Evolutionary conservation across 805 yeast species (phyloP), one percentile per base, ranked within the genome.

Genomic region (Yarrowia osloensis): DNA sequence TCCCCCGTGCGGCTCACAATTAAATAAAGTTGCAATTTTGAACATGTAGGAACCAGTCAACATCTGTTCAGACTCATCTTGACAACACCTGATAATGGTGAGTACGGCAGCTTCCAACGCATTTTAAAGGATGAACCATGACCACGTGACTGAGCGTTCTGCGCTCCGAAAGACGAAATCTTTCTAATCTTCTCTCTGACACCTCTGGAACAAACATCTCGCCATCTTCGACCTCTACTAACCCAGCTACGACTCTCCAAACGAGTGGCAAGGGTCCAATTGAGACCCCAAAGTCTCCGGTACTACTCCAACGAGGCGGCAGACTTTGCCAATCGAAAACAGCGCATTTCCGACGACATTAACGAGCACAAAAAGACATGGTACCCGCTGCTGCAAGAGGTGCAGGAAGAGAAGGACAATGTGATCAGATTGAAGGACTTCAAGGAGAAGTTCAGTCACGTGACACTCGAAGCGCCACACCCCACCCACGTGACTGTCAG

Each of bases 401-500:
- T 66, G 17, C 17, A 31, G 29, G 42, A 24, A 21, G 47, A 39
- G 19, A 24, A 22, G 17, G 33, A 26, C 22, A 61, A 19, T 3
- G 24, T 46, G 2, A 8, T 69, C 28, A 24, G 71, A 26, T 33
- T 70, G 24, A 66, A 59, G 11, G 70, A 69, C 13, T 54, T 69
- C 40, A 28, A 61, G 11, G 21, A n/a, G 2, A 55, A 37, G 17
- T 69, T 50, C 44, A 39, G 29, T 12, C 37, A 44, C 17, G 55
- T 46, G 28, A 15, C 44, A 2, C 59, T 44, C 31, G 49, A 49
- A 39, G 12, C 24, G 19, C 37, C 68, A 3, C 44, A 44, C 15
- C 57, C 15, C 9, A 46, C 42, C 29, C 44, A 55, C 26, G 65
- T 71, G 37, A 70, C 73, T 5, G 69, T 82, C 9, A 83, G 85